A percentile compares a stretch with the other conserved stretches of the same genome.
Evolutionary conservation across 306 rosid species (phyloP).

Genomic region (Comarum palustre): DNA sequence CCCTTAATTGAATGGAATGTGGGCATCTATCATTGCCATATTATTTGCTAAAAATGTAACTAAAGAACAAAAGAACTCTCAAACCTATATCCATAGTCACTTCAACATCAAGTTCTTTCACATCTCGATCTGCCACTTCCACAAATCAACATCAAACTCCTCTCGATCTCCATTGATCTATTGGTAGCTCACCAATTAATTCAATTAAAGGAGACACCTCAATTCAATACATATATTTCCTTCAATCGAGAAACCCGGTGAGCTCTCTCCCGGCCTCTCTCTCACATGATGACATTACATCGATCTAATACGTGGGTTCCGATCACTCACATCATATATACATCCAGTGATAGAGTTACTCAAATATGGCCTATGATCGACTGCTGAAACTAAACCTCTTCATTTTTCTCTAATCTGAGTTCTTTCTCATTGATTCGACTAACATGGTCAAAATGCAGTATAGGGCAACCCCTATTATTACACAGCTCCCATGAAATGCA

Average conservation of each 20-base stretch:
- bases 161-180: slow-evolving; percentile 29
- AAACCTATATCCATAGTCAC: slow-evolving; percentile 47
- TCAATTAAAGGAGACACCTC: neutral
- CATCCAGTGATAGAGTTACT: slow-evolving; percentile 29
- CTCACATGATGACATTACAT: slow-evolving; percentile 16
- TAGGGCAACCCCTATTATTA: slow-evolving; percentile 54
- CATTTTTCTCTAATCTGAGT: slow-evolving; percentile 19
- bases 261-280: slow-evolving; percentile 16
- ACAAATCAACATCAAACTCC: slow-evolving; percentile 41
- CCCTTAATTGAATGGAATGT: slow-evolving; percentile 28
- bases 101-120: slow-evolving; percentile 60
- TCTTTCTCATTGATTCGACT: slow-evolving; percentile 34
- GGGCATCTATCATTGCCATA: slow-evolving; percentile 17
- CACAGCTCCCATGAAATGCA: slow-evolving; percentile 44
- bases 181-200: neutral
- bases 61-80: slow-evolving; percentile 57
- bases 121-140: slow-evolving; percentile 28
- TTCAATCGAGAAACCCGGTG: slow-evolving; percentile 18
- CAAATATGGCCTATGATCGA: slow-evolving; percentile 26
- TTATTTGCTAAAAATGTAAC: slow-evolving; percentile 35
- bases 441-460: slow-evolving; percentile 71
- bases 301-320: neutral
- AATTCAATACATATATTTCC: slow-evolving; percentile 15
- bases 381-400: slow-evolving; percentile 21
- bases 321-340: slow-evolving; percentile 14